A percentile compares a stretch with the other conserved stretches of the same genome.
Evolutionary conservation across 2,329 filamentous ascomycete species (phyloP).

Genomic region (Diplodia sapinea): DNA sequence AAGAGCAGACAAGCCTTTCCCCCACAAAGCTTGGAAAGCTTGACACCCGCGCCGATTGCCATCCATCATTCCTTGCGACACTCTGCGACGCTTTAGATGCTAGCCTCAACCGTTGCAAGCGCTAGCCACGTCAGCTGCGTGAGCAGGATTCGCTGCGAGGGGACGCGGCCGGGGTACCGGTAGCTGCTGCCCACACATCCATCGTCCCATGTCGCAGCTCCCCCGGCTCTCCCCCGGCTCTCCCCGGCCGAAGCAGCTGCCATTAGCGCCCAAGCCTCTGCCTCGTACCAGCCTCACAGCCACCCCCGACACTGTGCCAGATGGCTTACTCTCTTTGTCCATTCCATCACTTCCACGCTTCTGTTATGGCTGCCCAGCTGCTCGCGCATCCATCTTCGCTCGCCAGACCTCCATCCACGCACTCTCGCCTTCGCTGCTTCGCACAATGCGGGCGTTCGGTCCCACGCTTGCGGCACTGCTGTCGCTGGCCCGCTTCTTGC

Average conservation of each 20-base stretch:
- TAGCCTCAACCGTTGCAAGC: neutral
- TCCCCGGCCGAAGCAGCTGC: constrained; percentile 1
- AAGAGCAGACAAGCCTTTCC: constrained; percentile 7
- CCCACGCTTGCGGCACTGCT: neutral
- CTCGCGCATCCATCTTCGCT: too few relatives aligned
- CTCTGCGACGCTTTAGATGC: constrained; percentile 1
- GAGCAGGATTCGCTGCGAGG: neutral
- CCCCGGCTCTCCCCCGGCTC: neutral
- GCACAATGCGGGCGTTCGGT: neutral
- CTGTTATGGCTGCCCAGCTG: neutral
- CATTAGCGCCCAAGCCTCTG: neutral
- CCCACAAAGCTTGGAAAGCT: constrained; percentile 29
- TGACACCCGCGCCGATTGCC: neutral
- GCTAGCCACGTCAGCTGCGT: constrained; percentile 16
- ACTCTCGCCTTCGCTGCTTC: neutral
- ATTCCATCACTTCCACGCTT: too few relatives aligned
- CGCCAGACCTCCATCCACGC: neutral
- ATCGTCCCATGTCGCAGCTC: constrained; percentile 7
- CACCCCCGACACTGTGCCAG: constrained; percentile 6
- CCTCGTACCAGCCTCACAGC: constrained; percentile 17
- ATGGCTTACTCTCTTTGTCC: neutral
- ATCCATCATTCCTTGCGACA: neutral
- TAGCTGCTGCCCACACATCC: constrained; percentile 1
- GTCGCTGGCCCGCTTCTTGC: neutral
- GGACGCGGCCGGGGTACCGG: neutral